phyloP scores from a whole-genome alignment of 148 eudicot genomes.

The Camellia japonica region DNA sequence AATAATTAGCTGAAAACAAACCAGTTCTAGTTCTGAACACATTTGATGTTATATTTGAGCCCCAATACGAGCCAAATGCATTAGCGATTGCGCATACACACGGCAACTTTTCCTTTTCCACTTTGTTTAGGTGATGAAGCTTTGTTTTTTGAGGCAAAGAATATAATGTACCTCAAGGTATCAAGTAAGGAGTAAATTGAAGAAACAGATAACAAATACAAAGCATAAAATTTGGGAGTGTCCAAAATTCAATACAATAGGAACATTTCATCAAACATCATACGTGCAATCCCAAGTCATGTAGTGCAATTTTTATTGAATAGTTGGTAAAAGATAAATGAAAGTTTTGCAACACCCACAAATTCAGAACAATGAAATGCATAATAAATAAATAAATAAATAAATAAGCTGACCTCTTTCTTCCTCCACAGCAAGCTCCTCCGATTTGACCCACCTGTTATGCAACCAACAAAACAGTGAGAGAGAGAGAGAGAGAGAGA shows the following conservation, averaged over 20 bases:
- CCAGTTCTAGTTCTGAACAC: neutral
- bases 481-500: neutral
- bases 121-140: too few relatives aligned
- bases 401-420: constrained; percentile 4
- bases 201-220: neutral
- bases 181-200: constrained; percentile 33
- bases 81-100: too few relatives aligned
- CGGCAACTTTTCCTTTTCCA: too few relatives aligned
- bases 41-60: neutral
- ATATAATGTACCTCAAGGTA: constrained; percentile 87
- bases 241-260: neutral
- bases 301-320: neutral
- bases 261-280: constrained; percentile 34
- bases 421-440: constrained; percentile 8
- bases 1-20: neutral
- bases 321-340: neutral
- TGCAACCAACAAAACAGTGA: neutral
- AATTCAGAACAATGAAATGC: neutral
- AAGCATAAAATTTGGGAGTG: neutral
- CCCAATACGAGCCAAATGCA: neutral
- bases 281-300: neutral
- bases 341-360: too few relatives aligned
- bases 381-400: neutral
- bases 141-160: too few relatives aligned
- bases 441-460: constrained; percentile 13